phyloP scores from a whole-genome alignment of 2,329 filamentous ascomycete genomes.

The Colletotrichum abscissum region DNA sequence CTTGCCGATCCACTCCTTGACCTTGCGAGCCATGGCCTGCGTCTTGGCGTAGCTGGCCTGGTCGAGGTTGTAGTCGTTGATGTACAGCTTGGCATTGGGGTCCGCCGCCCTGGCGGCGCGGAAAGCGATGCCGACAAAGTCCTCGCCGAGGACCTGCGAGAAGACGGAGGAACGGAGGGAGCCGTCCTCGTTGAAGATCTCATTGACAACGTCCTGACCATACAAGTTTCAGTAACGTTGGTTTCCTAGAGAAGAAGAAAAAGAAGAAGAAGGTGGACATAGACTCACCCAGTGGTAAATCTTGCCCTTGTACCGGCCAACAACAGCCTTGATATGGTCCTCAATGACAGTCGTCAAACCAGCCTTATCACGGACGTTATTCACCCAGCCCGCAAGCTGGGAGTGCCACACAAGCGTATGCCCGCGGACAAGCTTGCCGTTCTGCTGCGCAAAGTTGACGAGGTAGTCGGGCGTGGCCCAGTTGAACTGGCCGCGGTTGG shows the following conservation, averaged over 20 bases:
- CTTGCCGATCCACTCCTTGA: slow-evolving; percentile 71
- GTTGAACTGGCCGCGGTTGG: slow-evolving; percentile 62
- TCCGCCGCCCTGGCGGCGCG: slow-evolving; percentile 74
- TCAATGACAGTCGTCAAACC: slow-evolving; percentile 67
- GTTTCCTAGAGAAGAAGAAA: neutral
- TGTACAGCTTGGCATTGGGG: slow-evolving; percentile 76
- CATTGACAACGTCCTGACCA: slow-evolving; percentile 69
- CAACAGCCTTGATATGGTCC: slow-evolving; percentile 68
- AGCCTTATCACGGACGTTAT: slow-evolving; percentile 60
- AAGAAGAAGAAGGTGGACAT: neutral
- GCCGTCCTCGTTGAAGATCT: slow-evolving; percentile 73
- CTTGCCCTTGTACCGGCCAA: slow-evolving; percentile 71
- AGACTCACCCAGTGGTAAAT: slow-evolving; percentile 64
- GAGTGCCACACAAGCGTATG: slow-evolving; percentile 76
- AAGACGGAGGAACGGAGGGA: slow-evolving; percentile 71
- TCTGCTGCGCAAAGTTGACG: slow-evolving; percentile 66
- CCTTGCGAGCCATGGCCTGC: slow-evolving; percentile 64
- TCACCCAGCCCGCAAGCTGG: slow-evolving; percentile 70
- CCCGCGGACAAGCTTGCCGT: slow-evolving; percentile 70
- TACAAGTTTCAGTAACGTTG: slow-evolving; percentile 14
- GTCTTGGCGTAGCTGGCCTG: slow-evolving; percentile 68
- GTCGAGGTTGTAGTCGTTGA: slow-evolving; percentile 81
- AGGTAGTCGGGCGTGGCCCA: slow-evolving; percentile 68
- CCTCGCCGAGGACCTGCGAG: slow-evolving; percentile 75
- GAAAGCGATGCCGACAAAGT: slow-evolving; percentile 78